Conservation (phyloP, 441 rosid genomes). For the Populus hybrid region DNA sequence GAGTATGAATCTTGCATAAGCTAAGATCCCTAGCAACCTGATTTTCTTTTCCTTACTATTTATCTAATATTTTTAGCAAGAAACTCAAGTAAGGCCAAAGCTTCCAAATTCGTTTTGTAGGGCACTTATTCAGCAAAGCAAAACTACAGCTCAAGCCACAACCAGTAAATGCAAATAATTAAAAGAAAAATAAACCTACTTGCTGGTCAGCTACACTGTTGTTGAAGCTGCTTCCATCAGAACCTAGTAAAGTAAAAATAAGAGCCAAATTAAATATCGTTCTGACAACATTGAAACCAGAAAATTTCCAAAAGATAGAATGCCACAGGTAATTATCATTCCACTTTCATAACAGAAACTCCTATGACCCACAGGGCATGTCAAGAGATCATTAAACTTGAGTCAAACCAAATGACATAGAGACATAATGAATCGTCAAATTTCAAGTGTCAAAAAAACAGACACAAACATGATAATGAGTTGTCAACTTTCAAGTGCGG, state of each 20-base stretch:
- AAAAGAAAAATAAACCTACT: conserved; percentile 47
- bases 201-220: conserved; percentile 90
- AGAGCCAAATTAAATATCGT: conserved; percentile 19
- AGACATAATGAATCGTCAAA: background rate
- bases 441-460: background rate
- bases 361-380: background rate
- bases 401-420: background rate
- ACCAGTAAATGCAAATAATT: background rate
- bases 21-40: background rate
- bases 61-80: background rate
- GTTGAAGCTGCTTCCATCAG: conserved; percentile 86
- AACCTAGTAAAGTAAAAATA: conserved; percentile 36
- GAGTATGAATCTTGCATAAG: background rate
- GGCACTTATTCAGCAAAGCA: background rate
- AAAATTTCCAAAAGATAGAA: background rate
- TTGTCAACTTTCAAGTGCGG: background rate
- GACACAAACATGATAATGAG: background rate
- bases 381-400: background rate
- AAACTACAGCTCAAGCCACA: background rate
- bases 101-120: background rate
- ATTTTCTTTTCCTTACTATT: background rate
- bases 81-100: background rate
- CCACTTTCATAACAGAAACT: conserved; percentile 1
- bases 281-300: conserved; percentile 11
- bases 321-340: background rate